These are phyloP conservation scores for Ceratorhiza oryzae-sativae DNA, from an alignment of 1,284 basidiomycete species.

Conservation along the genomic window DNA sequence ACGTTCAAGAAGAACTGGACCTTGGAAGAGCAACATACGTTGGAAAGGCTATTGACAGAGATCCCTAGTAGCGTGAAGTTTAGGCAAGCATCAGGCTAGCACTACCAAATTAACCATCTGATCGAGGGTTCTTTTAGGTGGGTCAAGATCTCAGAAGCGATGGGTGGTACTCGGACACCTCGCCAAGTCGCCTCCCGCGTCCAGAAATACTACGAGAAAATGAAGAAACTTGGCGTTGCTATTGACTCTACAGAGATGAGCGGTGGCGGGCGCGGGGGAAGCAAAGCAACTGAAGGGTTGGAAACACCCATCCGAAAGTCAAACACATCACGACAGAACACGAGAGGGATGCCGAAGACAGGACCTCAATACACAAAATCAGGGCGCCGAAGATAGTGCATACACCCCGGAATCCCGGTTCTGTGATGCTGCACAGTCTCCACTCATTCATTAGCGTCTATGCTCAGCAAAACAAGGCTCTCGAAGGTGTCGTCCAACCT, in stretches of 20 bases:
- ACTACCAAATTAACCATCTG: background rate
- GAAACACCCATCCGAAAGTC: constrained; percentile 10
- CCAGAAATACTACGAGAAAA: constrained; percentile 83
- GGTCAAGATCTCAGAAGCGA: constrained; percentile 78
- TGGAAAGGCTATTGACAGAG: constrained; percentile 72
- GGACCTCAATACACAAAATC: constrained; percentile 37
- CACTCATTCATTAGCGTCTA: constrained; percentile 44
- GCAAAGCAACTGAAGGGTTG: constrained; percentile 26
- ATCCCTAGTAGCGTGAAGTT: constrained; percentile 79
- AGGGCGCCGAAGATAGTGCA: constrained; percentile 30
- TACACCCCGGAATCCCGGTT: background rate
- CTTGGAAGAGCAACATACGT: constrained; percentile 71
- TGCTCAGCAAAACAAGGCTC: constrained; percentile 64
- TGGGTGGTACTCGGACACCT: constrained; percentile 75
- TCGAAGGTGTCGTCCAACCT: constrained; percentile 74
- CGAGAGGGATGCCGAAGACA: constrained; percentile 30
- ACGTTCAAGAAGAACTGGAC: constrained; percentile 82
- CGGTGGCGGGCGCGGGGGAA: constrained; percentile 34
- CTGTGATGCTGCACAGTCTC: background rate
- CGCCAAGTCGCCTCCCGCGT: constrained; percentile 84
- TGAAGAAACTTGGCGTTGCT: constrained; percentile 71
- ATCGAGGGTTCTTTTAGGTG: constrained; percentile 58
- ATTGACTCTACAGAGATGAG: constrained; percentile 40
- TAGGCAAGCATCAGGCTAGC: constrained; percentile 55
- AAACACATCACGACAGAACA: constrained; percentile 2